Conservation (phyloP, 2,329 filamentous ascomycete species). For the Calonectria naviculata region DNA sequence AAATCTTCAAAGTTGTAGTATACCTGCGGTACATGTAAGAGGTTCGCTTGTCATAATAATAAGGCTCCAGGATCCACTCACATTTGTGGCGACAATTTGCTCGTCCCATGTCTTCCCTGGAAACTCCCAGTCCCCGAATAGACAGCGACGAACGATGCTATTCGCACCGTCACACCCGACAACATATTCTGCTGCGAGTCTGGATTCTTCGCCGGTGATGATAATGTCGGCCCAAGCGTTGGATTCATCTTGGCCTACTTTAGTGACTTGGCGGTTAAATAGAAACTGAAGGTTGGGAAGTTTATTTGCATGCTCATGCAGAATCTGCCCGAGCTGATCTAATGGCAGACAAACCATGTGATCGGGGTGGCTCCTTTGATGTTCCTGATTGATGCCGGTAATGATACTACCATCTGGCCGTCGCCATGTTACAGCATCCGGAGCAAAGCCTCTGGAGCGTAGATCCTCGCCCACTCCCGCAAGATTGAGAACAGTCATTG, state of each 20-base stretch:
- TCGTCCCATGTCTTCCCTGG: conserved; percentile 70
- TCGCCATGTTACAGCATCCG: conserved; percentile 13
- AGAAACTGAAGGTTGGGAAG: background rate
- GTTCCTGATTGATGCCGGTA: background rate
- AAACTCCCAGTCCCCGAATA: conserved; percentile 64
- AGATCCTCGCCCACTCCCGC: conserved; percentile 22
- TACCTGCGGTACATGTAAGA: background rate
- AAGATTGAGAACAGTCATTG: conserved; percentile 3
- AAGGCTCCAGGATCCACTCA: no score
- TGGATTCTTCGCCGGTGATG: background rate
- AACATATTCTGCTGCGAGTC: conserved; percentile 60
- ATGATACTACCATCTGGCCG: conserved; percentile 11
- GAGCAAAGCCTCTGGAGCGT: conserved; percentile 12
- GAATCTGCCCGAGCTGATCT: background rate
- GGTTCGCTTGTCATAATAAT: no score
- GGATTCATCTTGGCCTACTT: conserved; percentile 57
- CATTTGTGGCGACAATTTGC: conserved; percentile 73
- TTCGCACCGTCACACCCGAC: conserved; percentile 67
- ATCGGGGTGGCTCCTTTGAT: background rate
- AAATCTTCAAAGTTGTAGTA: conserved; percentile 71
- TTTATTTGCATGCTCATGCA: background rate
- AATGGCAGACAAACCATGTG: background rate
- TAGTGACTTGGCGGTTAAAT: conserved; percentile 53
- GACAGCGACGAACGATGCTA: conserved; percentile 57
- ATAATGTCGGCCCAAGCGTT: conserved; percentile 56